Percentiles rank a stretch among this genome's conserved stretches.
Conservation (phyloP, 306 rosid genomes). For the Quillaja saponaria region DNA sequence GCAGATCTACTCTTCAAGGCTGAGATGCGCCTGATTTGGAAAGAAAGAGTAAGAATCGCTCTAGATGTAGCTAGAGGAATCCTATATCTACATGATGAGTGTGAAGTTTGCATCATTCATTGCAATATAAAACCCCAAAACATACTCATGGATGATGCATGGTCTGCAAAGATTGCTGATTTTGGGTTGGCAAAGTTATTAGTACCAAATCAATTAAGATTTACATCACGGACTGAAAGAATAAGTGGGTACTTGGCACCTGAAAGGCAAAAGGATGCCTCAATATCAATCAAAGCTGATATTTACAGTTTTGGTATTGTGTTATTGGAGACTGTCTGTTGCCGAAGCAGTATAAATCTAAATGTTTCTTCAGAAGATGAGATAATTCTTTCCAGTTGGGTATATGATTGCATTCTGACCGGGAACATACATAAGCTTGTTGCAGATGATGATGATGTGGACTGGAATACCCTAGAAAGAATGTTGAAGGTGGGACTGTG, state of each 20-base stretch:
- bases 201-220: conserved; percentile 11
- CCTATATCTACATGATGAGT: conserved; percentile 43
- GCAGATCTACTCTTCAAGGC: conserved; percentile 26
- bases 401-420: conserved; percentile 31
- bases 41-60: conserved; percentile 33
- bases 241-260: conserved; percentile 38
- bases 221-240: not conserved
- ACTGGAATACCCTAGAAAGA: conserved; percentile 39
- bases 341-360: conserved; percentile 28
- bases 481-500: conserved; percentile 48
- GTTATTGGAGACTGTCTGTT: conserved; percentile 35
- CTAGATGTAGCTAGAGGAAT: conserved; percentile 36
- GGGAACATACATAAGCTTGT: conserved; percentile 28
- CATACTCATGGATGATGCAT: conserved; percentile 42
- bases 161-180: conserved; percentile 43
- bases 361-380: conserved; percentile 20
- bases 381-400: conserved; percentile 41
- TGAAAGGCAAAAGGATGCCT: conserved; percentile 33
- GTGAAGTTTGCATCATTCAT: conserved; percentile 36
- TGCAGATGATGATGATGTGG: conserved; percentile 19
- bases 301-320: conserved; percentile 35
- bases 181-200: conserved; percentile 41
- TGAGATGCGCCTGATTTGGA: conserved; percentile 2
- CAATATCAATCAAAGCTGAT: conserved; percentile 31
- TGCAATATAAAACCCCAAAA: conserved; percentile 43